These are phyloP conservation scores for Coemansia sp. DNA, from an alignment of 192 early-diverging fungal genomes.

Conservation along the genomic window DNA sequence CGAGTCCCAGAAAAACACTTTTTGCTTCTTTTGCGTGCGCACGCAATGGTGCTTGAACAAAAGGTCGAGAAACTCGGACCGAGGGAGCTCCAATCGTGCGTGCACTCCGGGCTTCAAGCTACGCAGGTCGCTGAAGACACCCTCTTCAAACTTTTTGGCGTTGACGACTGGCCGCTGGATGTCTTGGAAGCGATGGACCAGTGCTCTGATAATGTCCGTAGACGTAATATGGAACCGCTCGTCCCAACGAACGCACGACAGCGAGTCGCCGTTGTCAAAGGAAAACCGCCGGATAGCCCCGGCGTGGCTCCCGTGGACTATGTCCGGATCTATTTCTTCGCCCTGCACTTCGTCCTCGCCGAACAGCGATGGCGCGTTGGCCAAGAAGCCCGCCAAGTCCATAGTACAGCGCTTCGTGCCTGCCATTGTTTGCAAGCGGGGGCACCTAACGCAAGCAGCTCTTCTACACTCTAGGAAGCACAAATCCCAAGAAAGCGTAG, in stretches of 20 bases:
- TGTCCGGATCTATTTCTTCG: slow-evolving; percentile 46
- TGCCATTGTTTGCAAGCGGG: slow-evolving; percentile 15
- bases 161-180: slow-evolving; percentile 84
- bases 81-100: slow-evolving; percentile 87
- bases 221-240: slow-evolving; percentile 92
- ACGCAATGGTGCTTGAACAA: slow-evolving; percentile 95
- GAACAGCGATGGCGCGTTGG: slow-evolving; percentile 51
- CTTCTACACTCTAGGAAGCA: not conserved
- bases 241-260: slow-evolving; percentile 94
- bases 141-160: slow-evolving; percentile 98
- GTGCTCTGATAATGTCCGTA: slow-evolving; percentile 90
- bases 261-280: slow-evolving; percentile 81
- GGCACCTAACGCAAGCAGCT: slow-evolving; percentile 25
- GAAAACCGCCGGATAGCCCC: slow-evolving; percentile 45
- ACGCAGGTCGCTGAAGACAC: slow-evolving; percentile 92
- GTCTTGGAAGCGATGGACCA: slow-evolving; percentile 88
- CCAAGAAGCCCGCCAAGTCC: slow-evolving; percentile 44
- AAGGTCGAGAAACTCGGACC: slow-evolving; percentile 91
- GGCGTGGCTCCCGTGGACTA: slow-evolving; percentile 27
- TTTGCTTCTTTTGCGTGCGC: slow-evolving; percentile 98
- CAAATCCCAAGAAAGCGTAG: no score
- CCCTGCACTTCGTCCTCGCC: slow-evolving; percentile 41
- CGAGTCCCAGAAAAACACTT: slow-evolving; percentile 98
- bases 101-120: slow-evolving; percentile 95
- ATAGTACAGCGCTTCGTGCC: slow-evolving; percentile 31